Evolutionary conservation across 805 yeast genomes (phyloP).

Genomic region (Cyberlindnera xishuangbannaensis): DNA sequence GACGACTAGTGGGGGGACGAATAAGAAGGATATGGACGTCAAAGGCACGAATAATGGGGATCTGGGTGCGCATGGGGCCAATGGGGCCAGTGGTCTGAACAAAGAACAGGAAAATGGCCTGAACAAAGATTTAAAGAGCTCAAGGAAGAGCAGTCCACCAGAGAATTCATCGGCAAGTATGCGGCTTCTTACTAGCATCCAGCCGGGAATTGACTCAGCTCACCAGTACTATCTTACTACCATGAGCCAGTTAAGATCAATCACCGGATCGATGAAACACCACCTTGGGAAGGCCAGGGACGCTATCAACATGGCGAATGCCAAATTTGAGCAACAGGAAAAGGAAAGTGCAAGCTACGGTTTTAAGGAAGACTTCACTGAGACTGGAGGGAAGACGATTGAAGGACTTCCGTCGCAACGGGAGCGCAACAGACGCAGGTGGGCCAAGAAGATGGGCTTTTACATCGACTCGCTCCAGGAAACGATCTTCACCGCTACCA

Average conservation of each 20-base stretch:
- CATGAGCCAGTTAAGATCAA: slow-evolving; percentile 8
- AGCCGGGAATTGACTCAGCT: slow-evolving; percentile 19
- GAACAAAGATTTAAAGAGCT: too few species aligned
- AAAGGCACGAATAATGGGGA: too few species aligned
- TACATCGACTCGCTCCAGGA: slow-evolving; percentile 52
- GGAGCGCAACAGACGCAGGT: slow-evolving; percentile 33
- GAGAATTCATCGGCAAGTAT: background rate
- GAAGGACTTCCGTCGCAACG: slow-evolving; percentile 41
- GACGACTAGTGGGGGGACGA: too few species aligned
- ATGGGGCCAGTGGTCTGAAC: too few species aligned
- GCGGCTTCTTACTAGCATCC: too few species aligned
- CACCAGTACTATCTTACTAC: slow-evolving; percentile 16
- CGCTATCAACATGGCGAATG: slow-evolving; percentile 33
- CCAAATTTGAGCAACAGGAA: slow-evolving; percentile 32
- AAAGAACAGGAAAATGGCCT: too few species aligned
- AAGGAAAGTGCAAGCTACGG: slow-evolving; percentile 29
- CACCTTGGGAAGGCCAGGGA: slow-evolving; percentile 26
- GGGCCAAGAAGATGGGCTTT: slow-evolving; percentile 41
- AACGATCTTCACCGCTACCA: slow-evolving; percentile 53
- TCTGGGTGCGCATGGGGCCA: too few species aligned
- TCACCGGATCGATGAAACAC: slow-evolving; percentile 14
- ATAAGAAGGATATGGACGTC: too few species aligned
- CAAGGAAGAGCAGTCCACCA: too few species aligned
- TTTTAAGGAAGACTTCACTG: slow-evolving; percentile 31
- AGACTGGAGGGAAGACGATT: slow-evolving; percentile 21